Conservation (phyloP, 1,139 yeast species). For the Suhomyces bribrorum region DNA sequence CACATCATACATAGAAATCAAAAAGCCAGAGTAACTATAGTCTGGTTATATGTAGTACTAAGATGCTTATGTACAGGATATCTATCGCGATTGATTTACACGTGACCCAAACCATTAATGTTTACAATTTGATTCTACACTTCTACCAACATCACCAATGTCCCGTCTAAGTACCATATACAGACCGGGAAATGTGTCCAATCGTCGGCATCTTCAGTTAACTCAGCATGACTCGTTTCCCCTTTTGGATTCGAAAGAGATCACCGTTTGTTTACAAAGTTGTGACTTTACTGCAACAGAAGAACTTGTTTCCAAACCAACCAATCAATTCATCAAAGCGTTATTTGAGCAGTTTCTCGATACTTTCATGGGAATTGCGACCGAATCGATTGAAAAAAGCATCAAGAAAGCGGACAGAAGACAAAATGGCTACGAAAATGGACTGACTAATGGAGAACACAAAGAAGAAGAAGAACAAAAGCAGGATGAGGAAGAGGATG, state of each 20-base stretch:
- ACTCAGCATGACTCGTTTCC: slow-evolving; percentile 54
- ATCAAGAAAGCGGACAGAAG: slow-evolving; percentile 4
- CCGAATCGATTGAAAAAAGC: slow-evolving; percentile 16
- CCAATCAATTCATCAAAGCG: slow-evolving; percentile 59
- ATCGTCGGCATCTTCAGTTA: slow-evolving; percentile 21
- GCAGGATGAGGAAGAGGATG: slow-evolving; percentile 29
- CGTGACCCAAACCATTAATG: not conserved
- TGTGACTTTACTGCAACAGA: slow-evolving; percentile 66
- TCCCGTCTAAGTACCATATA: slow-evolving; percentile 30
- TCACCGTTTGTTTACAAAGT: slow-evolving; percentile 60
- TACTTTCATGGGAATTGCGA: slow-evolving; percentile 54
- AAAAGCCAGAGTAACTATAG: not conserved
- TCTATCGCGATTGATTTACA: not conserved
- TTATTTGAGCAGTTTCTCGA: slow-evolving; percentile 74
- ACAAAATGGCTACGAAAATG: slow-evolving; percentile 7
- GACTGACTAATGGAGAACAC: slow-evolving; percentile 4
- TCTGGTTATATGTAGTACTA: not conserved
- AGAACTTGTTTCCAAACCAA: slow-evolving; percentile 65
- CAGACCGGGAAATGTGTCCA: slow-evolving; percentile 22
- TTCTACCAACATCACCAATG: slow-evolving; percentile 14
- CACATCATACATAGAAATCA: too few species aligned
- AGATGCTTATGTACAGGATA: too few species aligned
- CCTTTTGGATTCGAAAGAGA: slow-evolving; percentile 62
- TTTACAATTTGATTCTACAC: slow-evolving; percentile 4
- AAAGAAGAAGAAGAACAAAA: slow-evolving; percentile 7